Percentiles rank a stretch among this genome's conserved stretches.
phyloP scores from a whole-genome alignment of 352 stramenopile genomes.

The Globisporangium nodosum region DNA sequence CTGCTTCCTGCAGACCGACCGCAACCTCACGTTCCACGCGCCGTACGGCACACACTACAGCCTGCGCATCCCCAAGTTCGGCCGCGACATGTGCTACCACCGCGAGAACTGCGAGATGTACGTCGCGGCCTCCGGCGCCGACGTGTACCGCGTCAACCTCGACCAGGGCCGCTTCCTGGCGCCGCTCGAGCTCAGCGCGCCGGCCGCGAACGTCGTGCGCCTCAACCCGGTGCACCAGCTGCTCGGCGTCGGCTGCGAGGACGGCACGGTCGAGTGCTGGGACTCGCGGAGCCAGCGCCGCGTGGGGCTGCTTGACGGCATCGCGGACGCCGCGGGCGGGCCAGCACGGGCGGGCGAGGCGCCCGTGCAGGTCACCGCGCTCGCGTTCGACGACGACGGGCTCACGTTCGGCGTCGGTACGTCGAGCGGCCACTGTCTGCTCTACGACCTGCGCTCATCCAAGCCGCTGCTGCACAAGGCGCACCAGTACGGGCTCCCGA shows the following conservation, averaged over 20 bases:
- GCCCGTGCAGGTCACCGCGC: constrained; percentile 87
- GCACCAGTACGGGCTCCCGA: constrained; percentile 97
- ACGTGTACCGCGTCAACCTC: constrained; percentile 98
- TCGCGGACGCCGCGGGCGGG: constrained; percentile 55
- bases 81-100: constrained; percentile 97
- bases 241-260: constrained; percentile 88
- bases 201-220: constrained; percentile 85
- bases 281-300: constrained; percentile 85
- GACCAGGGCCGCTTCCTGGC: constrained; percentile 96
- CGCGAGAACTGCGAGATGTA: constrained; percentile 95
- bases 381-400: constrained; percentile 93
- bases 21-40: constrained; percentile 97
- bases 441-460: constrained; percentile 96
- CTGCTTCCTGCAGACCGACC: constrained; percentile 94
- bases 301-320: constrained; percentile 58
- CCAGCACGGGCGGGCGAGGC: constrained; percentile 11
- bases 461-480: constrained; percentile 94
- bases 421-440: constrained; percentile 86
- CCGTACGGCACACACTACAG: constrained; percentile 96
- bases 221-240: constrained; percentile 90
- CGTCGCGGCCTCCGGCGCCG: constrained; percentile 76
- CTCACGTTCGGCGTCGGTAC: constrained; percentile 95
- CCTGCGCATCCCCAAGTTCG: constrained; percentile 96
- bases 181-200: constrained; percentile 61
- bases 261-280: constrained; percentile 95